phyloP scores from a whole-genome alignment of 805 yeast species.

The Candida ipomoeae region DNA sequence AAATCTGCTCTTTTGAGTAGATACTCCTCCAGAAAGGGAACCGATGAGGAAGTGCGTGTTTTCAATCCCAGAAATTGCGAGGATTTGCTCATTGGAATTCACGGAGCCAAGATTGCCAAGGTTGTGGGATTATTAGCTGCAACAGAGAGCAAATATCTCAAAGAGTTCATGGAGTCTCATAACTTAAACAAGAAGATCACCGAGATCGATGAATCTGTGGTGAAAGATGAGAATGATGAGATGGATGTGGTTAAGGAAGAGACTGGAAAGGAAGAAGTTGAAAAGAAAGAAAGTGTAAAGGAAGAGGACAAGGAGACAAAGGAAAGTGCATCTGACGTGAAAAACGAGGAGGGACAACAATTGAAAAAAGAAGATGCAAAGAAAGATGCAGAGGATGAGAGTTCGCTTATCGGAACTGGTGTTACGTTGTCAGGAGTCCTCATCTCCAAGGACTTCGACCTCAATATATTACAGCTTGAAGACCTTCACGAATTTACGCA shows the following conservation, averaged over 20 bases:
- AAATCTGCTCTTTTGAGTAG: slow-evolving; percentile 89
- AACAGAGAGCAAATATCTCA: slow-evolving; percentile 30
- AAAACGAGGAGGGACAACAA: slow-evolving; percentile 4
- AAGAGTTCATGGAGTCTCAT: slow-evolving; percentile 55
- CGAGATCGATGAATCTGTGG: slow-evolving; percentile 5
- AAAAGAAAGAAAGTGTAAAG: background rate
- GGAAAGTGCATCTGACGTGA: background rate
- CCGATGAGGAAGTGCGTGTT: slow-evolving; percentile 85
- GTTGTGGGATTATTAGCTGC: slow-evolving; percentile 54
- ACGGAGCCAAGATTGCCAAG: slow-evolving; percentile 80
- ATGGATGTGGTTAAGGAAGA: slow-evolving; percentile 25
- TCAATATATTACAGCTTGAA: slow-evolving; percentile 74
- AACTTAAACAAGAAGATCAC: slow-evolving; percentile 37
- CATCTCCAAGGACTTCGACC: slow-evolving; percentile 86
- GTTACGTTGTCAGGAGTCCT: slow-evolving; percentile 69
- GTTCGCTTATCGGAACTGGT: slow-evolving; percentile 23
- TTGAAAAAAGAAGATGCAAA: slow-evolving; percentile 6
- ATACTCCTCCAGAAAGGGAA: slow-evolving; percentile 73
- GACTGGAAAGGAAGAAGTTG: background rate
- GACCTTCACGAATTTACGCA: slow-evolving; percentile 89
- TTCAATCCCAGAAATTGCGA: slow-evolving; percentile 92
- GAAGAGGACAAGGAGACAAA: slow-evolving; percentile 2
- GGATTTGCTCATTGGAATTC: slow-evolving; percentile 67
- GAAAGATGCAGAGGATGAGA: slow-evolving; percentile 12
- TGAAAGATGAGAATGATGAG: slow-evolving; percentile 17